A percentile compares a stretch with the other conserved stretches of the same genome.
phyloP scores from a whole-genome alignment of 2,329 filamentous ascomycete species.

The Calonectria ilicicola region DNA sequence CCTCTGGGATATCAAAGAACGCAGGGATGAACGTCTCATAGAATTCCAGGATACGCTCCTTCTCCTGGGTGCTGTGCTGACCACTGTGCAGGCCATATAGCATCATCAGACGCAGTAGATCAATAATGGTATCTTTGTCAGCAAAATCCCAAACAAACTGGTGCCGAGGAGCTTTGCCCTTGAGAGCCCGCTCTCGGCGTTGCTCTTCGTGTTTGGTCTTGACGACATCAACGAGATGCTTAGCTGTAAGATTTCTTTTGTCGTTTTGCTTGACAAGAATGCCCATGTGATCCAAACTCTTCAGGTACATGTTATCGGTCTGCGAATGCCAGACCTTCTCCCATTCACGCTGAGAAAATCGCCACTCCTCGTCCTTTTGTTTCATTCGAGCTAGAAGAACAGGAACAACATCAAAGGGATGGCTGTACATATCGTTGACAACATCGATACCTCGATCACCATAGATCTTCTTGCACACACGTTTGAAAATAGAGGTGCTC shows the following conservation, averaged over 20 bases:
- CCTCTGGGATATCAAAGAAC: conserved; percentile 82
- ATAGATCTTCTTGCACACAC: conserved; percentile 98
- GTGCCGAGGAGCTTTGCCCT: conserved; percentile 71
- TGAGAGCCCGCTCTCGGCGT: conserved; percentile 76
- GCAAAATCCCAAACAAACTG: conserved; percentile 83
- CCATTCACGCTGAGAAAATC: conserved; percentile 96
- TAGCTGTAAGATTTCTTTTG: conserved; percentile 91
- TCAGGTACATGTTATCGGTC: conserved; percentile 94
- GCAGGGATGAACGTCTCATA: conserved; percentile 80
- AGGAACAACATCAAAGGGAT: conserved; percentile 89
- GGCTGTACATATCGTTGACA: conserved; percentile 85
- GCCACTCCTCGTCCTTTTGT: conserved; percentile 98
- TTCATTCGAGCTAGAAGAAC: conserved; percentile 90
- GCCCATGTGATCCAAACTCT: conserved; percentile 96
- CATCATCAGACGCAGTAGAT: conserved; percentile 72
- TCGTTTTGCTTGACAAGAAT: conserved; percentile 89
- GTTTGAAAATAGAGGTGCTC: conserved; percentile 96
- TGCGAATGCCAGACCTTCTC: conserved; percentile 98
- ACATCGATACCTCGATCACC: conserved; percentile 89
- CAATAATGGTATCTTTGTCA: conserved; percentile 76
- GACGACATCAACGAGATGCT: conserved; percentile 90
- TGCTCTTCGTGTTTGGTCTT: conserved; percentile 94
- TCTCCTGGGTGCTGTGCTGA: conserved; percentile 78
- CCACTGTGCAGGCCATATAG: conserved; percentile 76
- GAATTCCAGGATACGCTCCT: conserved; percentile 79